Conservation (phyloP, 768 basidiomycete genomes). For the Auricularia cornea region DNA sequence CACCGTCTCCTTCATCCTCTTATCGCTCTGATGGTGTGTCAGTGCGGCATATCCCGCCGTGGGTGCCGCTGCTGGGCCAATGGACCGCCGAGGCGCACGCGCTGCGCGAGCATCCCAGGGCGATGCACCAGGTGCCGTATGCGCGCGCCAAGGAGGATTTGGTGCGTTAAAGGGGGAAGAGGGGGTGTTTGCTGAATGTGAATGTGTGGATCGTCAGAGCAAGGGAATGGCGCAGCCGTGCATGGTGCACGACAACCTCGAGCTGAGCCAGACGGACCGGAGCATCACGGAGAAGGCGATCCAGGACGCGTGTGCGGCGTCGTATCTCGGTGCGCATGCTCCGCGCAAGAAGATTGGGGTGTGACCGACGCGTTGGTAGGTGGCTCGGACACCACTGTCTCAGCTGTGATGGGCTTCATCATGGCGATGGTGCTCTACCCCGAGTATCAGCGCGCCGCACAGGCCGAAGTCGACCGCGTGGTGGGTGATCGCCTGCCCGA, state of each 20-base stretch:
- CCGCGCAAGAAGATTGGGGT: not conserved
- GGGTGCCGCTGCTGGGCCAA: too few relatives aligned
- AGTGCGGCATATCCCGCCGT: too few relatives aligned
- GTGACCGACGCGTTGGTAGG: too few relatives aligned
- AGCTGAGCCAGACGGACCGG: not conserved
- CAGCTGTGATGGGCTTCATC: conserved; percentile 30
- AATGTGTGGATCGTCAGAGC: too few relatives aligned
- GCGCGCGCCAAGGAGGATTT: too few relatives aligned
- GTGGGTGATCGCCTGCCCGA: conserved; percentile 32
- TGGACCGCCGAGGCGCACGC: too few relatives aligned
- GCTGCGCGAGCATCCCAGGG: too few relatives aligned
- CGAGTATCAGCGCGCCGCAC: conserved; percentile 27
- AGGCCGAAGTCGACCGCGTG: conserved; percentile 34
- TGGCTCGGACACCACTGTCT: too few relatives aligned
- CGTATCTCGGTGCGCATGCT: conserved; percentile 47
- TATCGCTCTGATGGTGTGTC: conserved; percentile 25
- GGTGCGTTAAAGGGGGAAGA: too few relatives aligned
- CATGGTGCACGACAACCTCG: not conserved
- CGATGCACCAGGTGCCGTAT: too few relatives aligned
- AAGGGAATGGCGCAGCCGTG: not conserved
- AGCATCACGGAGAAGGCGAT: conserved; percentile 1
- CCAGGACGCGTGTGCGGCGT: conserved; percentile 7
- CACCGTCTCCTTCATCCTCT: too few relatives aligned
- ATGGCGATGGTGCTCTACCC: conserved; percentile 34
- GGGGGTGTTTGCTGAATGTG: too few relatives aligned